A percentile compares a stretch with the other conserved stretches of the same genome.
Evolutionary conservation across 805 yeast genomes (phyloP).

Genomic region (Teunomyces lycoperdinae): DNA sequence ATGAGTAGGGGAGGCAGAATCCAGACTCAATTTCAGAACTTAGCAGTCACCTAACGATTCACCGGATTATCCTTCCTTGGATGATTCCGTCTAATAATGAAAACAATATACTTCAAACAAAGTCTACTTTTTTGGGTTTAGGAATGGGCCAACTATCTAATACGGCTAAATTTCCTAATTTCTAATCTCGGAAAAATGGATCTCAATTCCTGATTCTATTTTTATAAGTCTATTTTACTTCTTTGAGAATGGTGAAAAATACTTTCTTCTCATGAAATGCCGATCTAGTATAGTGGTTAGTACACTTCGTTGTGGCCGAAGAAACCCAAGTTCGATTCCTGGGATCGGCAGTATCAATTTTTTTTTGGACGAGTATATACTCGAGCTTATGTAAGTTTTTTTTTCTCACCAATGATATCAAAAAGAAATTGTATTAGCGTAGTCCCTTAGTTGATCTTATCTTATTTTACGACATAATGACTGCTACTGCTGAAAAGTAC

Average conservation of each 20-base stretch:
- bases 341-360: slow-evolving; percentile 14
- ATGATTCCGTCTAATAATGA: background rate
- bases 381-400: background rate
- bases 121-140: background rate
- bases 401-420: slow-evolving; percentile 9
- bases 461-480: slow-evolving; percentile 7
- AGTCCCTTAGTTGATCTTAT: background rate
- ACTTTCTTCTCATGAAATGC: slow-evolving; percentile 3
- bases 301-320: slow-evolving; percentile 18
- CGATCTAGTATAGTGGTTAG: slow-evolving; percentile 18
- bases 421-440: background rate
- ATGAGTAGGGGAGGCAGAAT: background rate
- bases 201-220: background rate
- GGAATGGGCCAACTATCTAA: background rate
- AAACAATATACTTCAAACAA: background rate
- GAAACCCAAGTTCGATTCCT: slow-evolving; percentile 18
- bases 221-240: no score
- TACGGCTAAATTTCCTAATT: background rate
- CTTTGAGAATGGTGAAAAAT: background rate
- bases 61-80: background rate
- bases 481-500: slow-evolving; percentile 11
- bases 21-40: background rate
- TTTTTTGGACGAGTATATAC: background rate
- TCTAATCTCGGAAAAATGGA: background rate
- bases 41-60: background rate